phyloP scores from a whole-genome alignment of 495 filamentous ascomycete genomes.

The Hypoxylon trugodes region DNA sequence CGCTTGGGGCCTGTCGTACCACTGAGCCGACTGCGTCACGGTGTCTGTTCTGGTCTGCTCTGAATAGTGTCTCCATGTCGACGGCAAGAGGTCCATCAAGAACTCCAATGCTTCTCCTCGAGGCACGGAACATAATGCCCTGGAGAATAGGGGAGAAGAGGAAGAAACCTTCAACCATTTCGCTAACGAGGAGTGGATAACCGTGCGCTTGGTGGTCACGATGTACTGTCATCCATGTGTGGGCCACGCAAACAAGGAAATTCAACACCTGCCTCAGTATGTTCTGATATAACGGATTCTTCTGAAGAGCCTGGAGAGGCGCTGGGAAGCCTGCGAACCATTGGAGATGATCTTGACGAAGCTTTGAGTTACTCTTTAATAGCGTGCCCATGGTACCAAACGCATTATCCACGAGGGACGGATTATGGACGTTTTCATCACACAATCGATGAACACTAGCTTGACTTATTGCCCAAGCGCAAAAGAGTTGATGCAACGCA shows the following conservation, averaged over 20 bases:
- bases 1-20: neutral
- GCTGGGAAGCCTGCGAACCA: slow-evolving; percentile 65
- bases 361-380: slow-evolving; percentile 51
- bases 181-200: slow-evolving; percentile 69
- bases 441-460: slow-evolving; percentile 23
- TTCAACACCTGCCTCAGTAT: slow-evolving; percentile 43
- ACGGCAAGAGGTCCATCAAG: slow-evolving; percentile 36
- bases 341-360: slow-evolving; percentile 49
- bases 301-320: slow-evolving; percentile 42
- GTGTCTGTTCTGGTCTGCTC: slow-evolving; percentile 44
- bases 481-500: slow-evolving; percentile 73
- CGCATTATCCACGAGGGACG: slow-evolving; percentile 42
- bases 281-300: slow-evolving; percentile 3
- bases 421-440: neutral
- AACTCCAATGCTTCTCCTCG: slow-evolving; percentile 51
- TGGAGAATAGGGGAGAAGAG: slow-evolving; percentile 66
- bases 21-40: slow-evolving; percentile 17
- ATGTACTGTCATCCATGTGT: slow-evolving; percentile 32
- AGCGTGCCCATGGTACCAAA: slow-evolving; percentile 50
- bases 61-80: slow-evolving; percentile 51
- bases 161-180: slow-evolving; percentile 60
- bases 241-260: slow-evolving; percentile 47
- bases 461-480: slow-evolving; percentile 52
- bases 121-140: slow-evolving; percentile 66
- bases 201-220: slow-evolving; percentile 17